phyloP scores from a whole-genome alignment of 108 stramenopile genomes.

The Cyclotella sp. region DNA sequence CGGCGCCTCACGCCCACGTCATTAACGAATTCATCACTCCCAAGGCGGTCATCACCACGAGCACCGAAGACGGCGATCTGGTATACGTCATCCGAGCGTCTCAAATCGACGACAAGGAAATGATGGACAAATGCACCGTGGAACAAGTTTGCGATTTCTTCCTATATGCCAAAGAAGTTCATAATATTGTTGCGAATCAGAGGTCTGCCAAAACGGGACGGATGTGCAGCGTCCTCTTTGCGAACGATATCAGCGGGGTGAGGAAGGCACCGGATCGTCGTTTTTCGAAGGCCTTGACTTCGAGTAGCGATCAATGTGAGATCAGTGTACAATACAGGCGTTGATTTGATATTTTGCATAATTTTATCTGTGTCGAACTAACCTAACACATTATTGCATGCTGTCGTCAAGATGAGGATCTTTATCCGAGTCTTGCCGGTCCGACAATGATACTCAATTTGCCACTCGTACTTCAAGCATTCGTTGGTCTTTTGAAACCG shows the following conservation, averaged over 20 bases:
- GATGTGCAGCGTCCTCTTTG: conserved; percentile 50
- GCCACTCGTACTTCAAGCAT: conserved; percentile 52
- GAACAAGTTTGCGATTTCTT: conserved; percentile 56
- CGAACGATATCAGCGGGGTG: conserved; percentile 57
- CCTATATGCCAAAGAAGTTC: conserved; percentile 58
- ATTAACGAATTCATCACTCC: conserved; percentile 48
- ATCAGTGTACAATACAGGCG: no score
- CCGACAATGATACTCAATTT: conserved; percentile 58
- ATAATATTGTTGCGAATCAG: conserved; percentile 47
- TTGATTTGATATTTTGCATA: no score
- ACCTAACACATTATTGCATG: no score
- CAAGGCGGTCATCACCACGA: conserved; percentile 41
- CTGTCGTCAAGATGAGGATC: conserved; percentile 23
- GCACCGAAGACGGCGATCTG: conserved; percentile 55
- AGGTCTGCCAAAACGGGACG: conserved; percentile 42
- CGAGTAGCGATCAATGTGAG: conserved; percentile 41
- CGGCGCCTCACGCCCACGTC: conserved; percentile 48
- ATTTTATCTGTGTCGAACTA: no score
- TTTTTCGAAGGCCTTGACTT: conserved; percentile 51
- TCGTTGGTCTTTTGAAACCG: conserved; percentile 55
- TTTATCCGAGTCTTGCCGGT: conserved; percentile 54
- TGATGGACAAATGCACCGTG: conserved; percentile 48
- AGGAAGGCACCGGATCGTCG: conserved; percentile 44
- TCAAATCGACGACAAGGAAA: conserved; percentile 50
- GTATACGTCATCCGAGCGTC: conserved; percentile 58